Evolutionary conservation across 2,329 filamentous ascomycete species (phyloP).

Genomic region (Aspergillus brunneoviolaceus): DNA sequence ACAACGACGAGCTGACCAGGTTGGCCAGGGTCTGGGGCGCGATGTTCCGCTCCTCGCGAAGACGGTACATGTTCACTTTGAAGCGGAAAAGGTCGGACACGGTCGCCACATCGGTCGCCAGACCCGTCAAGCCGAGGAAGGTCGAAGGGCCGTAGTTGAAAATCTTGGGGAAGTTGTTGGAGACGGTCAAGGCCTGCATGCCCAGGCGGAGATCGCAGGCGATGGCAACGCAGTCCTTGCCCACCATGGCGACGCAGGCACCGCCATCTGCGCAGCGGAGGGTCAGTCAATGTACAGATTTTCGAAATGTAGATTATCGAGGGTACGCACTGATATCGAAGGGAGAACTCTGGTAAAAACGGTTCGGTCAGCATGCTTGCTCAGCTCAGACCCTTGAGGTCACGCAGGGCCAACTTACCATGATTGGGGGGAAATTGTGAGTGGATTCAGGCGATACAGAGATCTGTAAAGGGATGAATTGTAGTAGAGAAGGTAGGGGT

Average conservation of each 20-base stretch:
- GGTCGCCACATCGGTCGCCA: conserved; percentile 92
- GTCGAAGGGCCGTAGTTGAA: conserved; percentile 90
- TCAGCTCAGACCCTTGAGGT: conserved; percentile 14
- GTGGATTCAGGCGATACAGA: neutral
- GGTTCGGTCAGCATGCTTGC: conserved; percentile 33
- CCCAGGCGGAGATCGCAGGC: conserved; percentile 98
- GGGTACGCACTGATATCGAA: conserved; percentile 84
- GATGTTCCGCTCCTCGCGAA: conserved; percentile 96
- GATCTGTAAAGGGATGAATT: conserved; percentile 10
- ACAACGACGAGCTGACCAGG: conserved; percentile 84
- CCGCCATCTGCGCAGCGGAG: conserved; percentile 64
- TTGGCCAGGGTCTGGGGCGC: conserved; percentile 94
- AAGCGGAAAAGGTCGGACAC: conserved; percentile 97
- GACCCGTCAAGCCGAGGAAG: conserved; percentile 91
- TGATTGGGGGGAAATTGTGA: conserved; percentile 21
- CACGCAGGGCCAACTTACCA: conserved; percentile 29
- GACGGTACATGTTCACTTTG: conserved; percentile 99
- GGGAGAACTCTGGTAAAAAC: conserved; percentile 68
- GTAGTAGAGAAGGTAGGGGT: conserved; percentile 5
- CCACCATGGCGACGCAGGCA: conserved; percentile 97
- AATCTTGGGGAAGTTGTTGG: conserved; percentile 99
- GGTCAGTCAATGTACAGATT: conserved; percentile 9
- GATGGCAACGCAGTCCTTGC: conserved; percentile 99
- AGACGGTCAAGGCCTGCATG: conserved; percentile 92
- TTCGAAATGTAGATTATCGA: conserved; percentile 11